Conservation (phyloP, 805 yeast species). For the Saccharomycopsis javanensis region DNA sequence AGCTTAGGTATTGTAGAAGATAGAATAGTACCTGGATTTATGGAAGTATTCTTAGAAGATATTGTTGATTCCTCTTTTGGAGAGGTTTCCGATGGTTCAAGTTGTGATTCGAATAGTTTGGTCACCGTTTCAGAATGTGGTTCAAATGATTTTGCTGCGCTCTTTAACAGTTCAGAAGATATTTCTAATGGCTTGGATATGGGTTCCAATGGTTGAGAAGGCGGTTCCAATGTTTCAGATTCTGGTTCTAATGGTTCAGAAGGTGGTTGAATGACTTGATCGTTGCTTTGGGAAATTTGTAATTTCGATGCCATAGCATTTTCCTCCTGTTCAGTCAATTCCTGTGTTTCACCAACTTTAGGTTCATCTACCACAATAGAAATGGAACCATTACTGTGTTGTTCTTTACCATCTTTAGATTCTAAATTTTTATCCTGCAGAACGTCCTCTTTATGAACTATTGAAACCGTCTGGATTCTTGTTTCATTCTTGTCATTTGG, state of each 20-base stretch:
- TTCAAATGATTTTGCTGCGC: not conserved
- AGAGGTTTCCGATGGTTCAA: not conserved
- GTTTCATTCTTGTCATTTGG: not conserved
- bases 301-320: too few relatives aligned
- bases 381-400: not conserved
- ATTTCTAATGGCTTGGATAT: too few relatives aligned
- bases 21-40: not conserved
- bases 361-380: not conserved
- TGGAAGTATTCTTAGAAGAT: too few relatives aligned
- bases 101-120: too few relatives aligned
- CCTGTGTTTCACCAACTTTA: not conserved
- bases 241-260: not conserved
- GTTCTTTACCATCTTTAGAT: not conserved
- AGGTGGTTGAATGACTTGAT: not conserved
- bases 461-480: not conserved
- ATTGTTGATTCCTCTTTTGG: too few relatives aligned
- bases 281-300: not conserved
- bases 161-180: not conserved
- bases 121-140: too few relatives aligned
- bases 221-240: not conserved
- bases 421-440: not conserved
- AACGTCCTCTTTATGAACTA: not conserved
- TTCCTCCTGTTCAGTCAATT: not conserved
- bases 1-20: not conserved
- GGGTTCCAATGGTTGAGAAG: not conserved